Conservation (phyloP, 192 early-diverging fungal genomes). For the Backusella sp. region DNA sequence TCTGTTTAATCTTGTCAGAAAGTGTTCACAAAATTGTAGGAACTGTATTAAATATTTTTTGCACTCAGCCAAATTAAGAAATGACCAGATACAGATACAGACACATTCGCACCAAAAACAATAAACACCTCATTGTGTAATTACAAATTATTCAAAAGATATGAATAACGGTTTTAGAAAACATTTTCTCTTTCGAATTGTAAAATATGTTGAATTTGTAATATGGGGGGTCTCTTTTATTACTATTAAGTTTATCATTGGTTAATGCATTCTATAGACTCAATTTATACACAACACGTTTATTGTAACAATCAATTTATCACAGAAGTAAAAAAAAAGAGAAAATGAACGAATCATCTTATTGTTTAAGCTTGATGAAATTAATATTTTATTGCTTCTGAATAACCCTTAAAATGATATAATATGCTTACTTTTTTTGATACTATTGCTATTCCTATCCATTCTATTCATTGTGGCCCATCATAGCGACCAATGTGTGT, state of each 20-base stretch:
- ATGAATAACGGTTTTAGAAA: no score
- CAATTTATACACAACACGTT: conserved; percentile 3
- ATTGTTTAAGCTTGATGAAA: not conserved
- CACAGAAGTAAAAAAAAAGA: not conserved
- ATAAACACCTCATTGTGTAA: not conserved
- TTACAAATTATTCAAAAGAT: not conserved
- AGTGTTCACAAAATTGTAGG: not conserved
- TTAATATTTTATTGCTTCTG: not conserved
- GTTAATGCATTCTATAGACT: not conserved
- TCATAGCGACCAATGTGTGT: not conserved
- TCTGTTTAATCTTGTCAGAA: not conserved
- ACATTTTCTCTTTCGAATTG: no score
- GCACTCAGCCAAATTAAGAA: not conserved
- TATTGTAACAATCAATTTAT: conserved; percentile 8
- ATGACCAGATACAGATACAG: not conserved
- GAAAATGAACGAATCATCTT: not conserved
- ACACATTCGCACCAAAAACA: not conserved
- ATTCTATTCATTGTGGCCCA: no score
- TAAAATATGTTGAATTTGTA: no score
- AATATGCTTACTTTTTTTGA: not conserved
- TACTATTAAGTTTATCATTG: not conserved
- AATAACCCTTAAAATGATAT: not conserved
- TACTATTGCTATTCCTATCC: not conserved
- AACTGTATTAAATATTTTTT: not conserved
- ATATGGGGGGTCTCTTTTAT: not conserved